A percentile compares a stretch with the other conserved stretches of the same genome.
Conservation (phyloP, 1,139 yeast genomes). For the Yarrowia galli region DNA sequence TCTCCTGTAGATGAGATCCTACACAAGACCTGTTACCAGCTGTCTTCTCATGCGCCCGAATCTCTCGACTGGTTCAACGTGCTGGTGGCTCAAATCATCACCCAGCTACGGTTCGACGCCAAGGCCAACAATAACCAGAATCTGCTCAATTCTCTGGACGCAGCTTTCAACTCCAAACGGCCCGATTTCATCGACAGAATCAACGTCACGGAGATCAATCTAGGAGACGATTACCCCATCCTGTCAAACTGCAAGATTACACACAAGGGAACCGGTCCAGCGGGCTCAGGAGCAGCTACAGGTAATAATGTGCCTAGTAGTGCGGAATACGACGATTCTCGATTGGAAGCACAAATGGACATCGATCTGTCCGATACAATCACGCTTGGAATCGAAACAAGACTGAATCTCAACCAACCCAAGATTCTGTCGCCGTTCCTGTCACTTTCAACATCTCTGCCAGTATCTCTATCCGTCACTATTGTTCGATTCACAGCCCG, state of each 20-base stretch:
- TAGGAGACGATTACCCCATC: constrained; percentile 95
- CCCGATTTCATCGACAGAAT: constrained; percentile 86
- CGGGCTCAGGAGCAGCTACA: constrained; percentile 26
- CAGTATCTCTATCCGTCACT: constrained; percentile 83
- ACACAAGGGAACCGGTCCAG: constrained; percentile 24
- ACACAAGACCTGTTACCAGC: constrained; percentile 92
- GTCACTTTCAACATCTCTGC: constrained; percentile 58
- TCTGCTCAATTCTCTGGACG: constrained; percentile 76
- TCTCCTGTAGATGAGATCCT: constrained; percentile 57
- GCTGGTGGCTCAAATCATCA: constrained; percentile 85
- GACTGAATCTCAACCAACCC: constrained; percentile 82
- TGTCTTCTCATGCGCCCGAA: constrained; percentile 84
- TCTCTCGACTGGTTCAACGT: constrained; percentile 97
- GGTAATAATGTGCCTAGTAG: constrained; percentile 40
- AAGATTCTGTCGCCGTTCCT: constrained; percentile 73
- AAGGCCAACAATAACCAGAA: constrained; percentile 69
- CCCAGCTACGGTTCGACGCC: constrained; percentile 88
- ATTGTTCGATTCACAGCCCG: constrained; percentile 94
- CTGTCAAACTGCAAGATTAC: constrained; percentile 89
- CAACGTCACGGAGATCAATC: constrained; percentile 82
- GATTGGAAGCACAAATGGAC: constrained; percentile 85
- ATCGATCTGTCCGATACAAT: constrained; percentile 90
- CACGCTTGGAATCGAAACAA: constrained; percentile 88
- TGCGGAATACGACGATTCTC: constrained; percentile 52
- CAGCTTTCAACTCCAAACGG: constrained; percentile 57